Evolutionary conservation across 164 flowering plant species (phyloP), one percentile per base, ranked within the genome.

Genomic region (Vitis rupestris): DNA sequence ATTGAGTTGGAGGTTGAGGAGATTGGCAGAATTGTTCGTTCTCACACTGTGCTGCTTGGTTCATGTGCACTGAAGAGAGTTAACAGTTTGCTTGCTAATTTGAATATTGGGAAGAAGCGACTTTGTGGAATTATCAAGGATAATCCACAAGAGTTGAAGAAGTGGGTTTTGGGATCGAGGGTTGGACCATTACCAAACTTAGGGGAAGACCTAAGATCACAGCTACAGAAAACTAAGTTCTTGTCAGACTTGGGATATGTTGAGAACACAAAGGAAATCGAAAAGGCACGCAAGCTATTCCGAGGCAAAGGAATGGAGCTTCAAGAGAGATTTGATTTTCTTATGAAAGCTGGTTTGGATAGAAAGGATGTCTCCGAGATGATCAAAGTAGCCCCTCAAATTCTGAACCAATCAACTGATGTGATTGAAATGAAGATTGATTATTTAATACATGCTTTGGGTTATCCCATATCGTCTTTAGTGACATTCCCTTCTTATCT

Each of bases 271-370:
- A 56, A 63, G 2, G 83, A 83, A 65, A 81, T 91, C 87, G 75
- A 74, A 23, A 78, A 62, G 65, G 89, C 91, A n/a, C 59, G 82
- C 14, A 87, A 83, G 75, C 44, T 59, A 7, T 86, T 84, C 57
- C 83, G 89, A 52, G 97, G 97, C 52, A 86, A 72, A 60, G 90
- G 85, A 65, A 68, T 27, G 8, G 84, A 89, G 55, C 85, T 91
- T 44, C 91, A 84, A 68, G 93, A 89, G 72, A 83, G 95, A 76
- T 87, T 85, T 71, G 86, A 86, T 70, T 86, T 81, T 70, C 68
- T 89, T 44, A 85, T 91, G 63, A 74, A 84, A 27, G 78, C 84
- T 55, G 97, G 98, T 27, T 71, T 93, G 67, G 80, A 75, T 50
- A 63, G 55, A 13, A 63, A 87, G 66, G 88, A 78, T 73, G 92